These are phyloP conservation scores for Pueraria montana DNA, from an alignment of 306 rosid genomes.

Conservation along the genomic window DNA sequence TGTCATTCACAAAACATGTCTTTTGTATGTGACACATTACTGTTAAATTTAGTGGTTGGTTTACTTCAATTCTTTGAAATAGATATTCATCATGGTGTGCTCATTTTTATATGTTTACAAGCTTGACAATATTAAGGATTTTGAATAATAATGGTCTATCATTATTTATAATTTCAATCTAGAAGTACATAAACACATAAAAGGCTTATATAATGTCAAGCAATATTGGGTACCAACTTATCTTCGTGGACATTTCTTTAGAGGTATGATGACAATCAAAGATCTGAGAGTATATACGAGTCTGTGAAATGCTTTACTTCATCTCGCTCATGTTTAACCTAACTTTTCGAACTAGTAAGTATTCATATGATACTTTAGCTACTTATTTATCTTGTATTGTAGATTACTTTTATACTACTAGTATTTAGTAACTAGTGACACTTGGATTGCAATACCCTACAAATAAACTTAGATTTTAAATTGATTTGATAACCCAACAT, in stretches of 20 bases:
- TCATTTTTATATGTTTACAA: background rate
- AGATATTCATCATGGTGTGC: background rate
- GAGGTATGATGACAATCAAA: too few species aligned
- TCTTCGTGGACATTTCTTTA: background rate
- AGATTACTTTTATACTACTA: background rate
- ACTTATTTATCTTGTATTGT: too few species aligned
- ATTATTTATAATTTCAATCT: background rate
- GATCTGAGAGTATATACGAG: background rate
- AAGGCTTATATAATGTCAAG: background rate
- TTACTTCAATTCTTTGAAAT: background rate
- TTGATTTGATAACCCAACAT: background rate
- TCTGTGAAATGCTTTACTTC: background rate
- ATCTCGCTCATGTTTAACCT: background rate
- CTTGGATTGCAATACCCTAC: too few species aligned
- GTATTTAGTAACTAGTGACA: background rate
- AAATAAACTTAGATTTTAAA: too few species aligned
- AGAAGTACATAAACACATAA: conserved; percentile 12
- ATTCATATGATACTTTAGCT: too few species aligned
- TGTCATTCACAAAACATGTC: background rate
- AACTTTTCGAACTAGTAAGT: background rate
- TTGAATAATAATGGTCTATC: background rate
- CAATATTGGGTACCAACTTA: background rate
- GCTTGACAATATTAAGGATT: background rate
- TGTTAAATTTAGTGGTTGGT: conserved; percentile 28
- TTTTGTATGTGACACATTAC: conserved; percentile 6